These are phyloP conservation scores for Ophiostoma sp. DNA, from an alignment of 2,329 filamentous ascomycete species.

Conservation along the genomic window DNA sequence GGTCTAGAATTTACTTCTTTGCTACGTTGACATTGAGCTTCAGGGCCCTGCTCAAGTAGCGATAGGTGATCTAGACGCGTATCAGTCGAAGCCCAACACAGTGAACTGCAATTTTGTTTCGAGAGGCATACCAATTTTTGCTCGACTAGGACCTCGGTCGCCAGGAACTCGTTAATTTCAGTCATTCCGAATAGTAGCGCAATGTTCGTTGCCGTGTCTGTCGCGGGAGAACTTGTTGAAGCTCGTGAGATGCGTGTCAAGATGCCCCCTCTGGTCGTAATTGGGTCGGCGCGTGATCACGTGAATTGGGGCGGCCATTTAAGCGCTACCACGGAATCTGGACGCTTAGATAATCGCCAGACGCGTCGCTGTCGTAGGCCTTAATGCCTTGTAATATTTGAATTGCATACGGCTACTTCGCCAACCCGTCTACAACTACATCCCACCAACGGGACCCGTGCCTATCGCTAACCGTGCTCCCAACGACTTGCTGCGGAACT, in stretches of 20 bases:
- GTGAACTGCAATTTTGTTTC: too few relatives aligned
- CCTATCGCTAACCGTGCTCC: not conserved
- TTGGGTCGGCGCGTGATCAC: constrained; percentile 25
- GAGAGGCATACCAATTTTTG: constrained; percentile 57
- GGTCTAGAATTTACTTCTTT: constrained; percentile 63
- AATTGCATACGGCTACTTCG: too few relatives aligned
- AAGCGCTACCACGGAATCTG: not conserved
- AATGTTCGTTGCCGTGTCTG: not conserved
- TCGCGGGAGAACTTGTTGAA: not conserved
- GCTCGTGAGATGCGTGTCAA: constrained; percentile 11
- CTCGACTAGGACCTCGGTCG: constrained; percentile 70
- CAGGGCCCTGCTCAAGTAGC: constrained; percentile 72
- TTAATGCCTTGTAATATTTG: too few relatives aligned
- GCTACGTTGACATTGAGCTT: constrained; percentile 81
- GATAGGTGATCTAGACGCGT: constrained; percentile 71
- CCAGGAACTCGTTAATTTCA: constrained; percentile 66
- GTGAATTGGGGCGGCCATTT: constrained; percentile 20
- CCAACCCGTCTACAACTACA: too few relatives aligned
- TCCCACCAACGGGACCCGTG: not conserved
- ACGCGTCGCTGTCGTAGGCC: not conserved
- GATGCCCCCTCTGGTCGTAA: constrained; percentile 7
- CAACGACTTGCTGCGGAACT: too few relatives aligned
- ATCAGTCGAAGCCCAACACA: constrained; percentile 22
- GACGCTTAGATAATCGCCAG: not conserved
- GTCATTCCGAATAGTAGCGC: constrained; percentile 39